phyloP scores from a whole-genome alignment of 495 filamentous ascomycete genomes.

The Antarctomyces pellizariae region DNA sequence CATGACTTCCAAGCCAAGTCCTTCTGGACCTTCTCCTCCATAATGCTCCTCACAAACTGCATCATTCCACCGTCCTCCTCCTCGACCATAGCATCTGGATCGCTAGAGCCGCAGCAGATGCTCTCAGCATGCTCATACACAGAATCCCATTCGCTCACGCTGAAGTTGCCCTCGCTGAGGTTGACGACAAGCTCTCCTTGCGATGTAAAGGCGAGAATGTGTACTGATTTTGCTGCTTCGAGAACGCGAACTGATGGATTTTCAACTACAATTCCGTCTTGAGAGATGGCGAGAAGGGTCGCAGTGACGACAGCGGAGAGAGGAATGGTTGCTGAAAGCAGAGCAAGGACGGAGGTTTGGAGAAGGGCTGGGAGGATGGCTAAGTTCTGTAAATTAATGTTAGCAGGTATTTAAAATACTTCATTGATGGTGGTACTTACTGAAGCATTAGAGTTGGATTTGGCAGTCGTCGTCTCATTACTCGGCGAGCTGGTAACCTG shows the following conservation, averaged over 20 bases:
- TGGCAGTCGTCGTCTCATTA: conserved; percentile 27
- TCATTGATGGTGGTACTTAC: too few species aligned
- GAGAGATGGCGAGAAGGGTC: conserved; percentile 33
- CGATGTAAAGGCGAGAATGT: conserved; percentile 57
- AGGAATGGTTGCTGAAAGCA: conserved; percentile 54
- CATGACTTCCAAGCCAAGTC: conserved; percentile 38
- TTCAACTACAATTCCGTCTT: conserved; percentile 23
- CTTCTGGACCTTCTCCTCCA: conserved; percentile 31
- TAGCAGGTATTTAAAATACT: conserved; percentile 7
- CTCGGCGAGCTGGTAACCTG: conserved; percentile 35
- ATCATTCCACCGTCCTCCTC: conserved; percentile 24
- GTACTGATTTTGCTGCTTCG: conserved; percentile 37
- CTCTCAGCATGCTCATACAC: conserved; percentile 37
- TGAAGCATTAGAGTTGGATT: conserved; percentile 13
- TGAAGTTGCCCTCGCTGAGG: conserved; percentile 65
- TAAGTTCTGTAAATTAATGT: conserved; percentile 31
- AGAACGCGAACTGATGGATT: conserved; percentile 32
- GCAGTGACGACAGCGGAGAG: conserved; percentile 45
- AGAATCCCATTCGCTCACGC: conserved; percentile 50
- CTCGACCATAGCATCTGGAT: conserved; percentile 24
- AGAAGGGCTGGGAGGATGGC: conserved; percentile 50
- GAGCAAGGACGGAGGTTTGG: conserved; percentile 46
- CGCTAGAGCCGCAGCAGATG: conserved; percentile 31
- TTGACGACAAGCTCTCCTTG: conserved; percentile 49
- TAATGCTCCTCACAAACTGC: conserved; percentile 35